Conservation (phyloP, 176 grass and related monocot species). For the Cenchrus purpureus region DNA sequence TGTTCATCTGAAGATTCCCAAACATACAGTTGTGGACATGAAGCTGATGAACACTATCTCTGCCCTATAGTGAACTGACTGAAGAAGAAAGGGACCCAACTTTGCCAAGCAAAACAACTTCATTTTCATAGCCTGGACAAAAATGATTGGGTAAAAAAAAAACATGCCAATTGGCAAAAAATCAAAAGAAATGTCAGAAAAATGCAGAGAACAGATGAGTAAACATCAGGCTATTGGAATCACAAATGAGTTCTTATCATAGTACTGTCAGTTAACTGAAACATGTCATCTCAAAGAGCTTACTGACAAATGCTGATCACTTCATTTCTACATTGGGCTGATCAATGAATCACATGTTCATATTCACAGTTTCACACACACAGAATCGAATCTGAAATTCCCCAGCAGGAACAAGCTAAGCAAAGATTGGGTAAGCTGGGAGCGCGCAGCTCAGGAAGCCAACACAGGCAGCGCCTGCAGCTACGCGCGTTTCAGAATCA, state of each 20-base stretch:
- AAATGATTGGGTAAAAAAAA: too few species aligned
- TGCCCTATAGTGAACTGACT: not conserved
- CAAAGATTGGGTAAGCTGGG: too few species aligned
- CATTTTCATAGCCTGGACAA: too few species aligned
- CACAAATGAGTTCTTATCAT: not conserved
- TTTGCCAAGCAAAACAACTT: not conserved
- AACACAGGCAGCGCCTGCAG: not conserved
- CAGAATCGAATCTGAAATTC: not conserved
- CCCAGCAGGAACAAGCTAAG: not conserved
- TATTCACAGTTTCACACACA: not conserved
- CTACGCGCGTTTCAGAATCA: constrained; percentile 19
- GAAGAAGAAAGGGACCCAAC: not conserved
- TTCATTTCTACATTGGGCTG: not conserved
- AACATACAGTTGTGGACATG: not conserved
- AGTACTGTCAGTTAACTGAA: not conserved
- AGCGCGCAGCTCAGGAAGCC: not conserved
- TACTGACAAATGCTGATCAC: not conserved
- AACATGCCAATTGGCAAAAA: too few species aligned
- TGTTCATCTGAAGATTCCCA: not conserved
- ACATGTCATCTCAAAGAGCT: not conserved
- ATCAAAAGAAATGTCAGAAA: not conserved
- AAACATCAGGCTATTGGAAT: not conserved
- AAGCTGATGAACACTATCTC: not conserved
- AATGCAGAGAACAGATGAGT: not conserved
- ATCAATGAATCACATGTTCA: not conserved